Percentiles rank a stretch among this genome's conserved stretches.
phyloP scores from a whole-genome alignment of 73 alveolate genomes.

The Paraurostyla sp. region DNA sequence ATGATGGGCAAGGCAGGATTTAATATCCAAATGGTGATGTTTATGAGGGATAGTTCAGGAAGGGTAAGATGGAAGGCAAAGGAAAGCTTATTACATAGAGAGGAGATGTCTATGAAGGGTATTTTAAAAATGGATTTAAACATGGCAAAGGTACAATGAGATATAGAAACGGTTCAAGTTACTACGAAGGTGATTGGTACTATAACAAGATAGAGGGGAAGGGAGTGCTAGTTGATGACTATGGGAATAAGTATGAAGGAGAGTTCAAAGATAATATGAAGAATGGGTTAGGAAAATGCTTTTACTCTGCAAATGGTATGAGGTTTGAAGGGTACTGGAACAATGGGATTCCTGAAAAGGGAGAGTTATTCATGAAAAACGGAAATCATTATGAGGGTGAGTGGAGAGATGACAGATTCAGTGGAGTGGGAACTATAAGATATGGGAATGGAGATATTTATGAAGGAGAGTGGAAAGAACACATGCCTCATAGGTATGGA shows the following conservation, averaged over 20 bases:
- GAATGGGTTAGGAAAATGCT: slow-evolving; percentile 53
- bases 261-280: slow-evolving; percentile 50
- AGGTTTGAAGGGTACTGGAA: slow-evolving; percentile 70
- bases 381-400: slow-evolving; percentile 90
- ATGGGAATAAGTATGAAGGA: slow-evolving; percentile 61
- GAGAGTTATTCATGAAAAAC: slow-evolving; percentile 65
- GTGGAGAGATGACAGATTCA: slow-evolving; percentile 80
- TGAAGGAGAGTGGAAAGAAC: slow-evolving; percentile 77
- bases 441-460: slow-evolving; percentile 72
- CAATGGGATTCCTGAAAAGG: slow-evolving; percentile 68
- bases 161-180: slow-evolving; percentile 19
- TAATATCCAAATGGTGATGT: slow-evolving; percentile 62
- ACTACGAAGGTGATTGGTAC: slow-evolving; percentile 65
- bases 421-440: slow-evolving; percentile 81
- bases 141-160: slow-evolving; percentile 61
- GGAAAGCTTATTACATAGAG: slow-evolving; percentile 31
- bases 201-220: slow-evolving; percentile 63
- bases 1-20: slow-evolving; percentile 37
- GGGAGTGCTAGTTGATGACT: slow-evolving; percentile 37
- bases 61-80: slow-evolving; percentile 68
- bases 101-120: slow-evolving; percentile 51
- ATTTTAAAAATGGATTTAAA: slow-evolving; percentile 65
- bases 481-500: slow-evolving; percentile 68
- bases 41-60: slow-evolving; percentile 62
- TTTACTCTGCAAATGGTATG: slow-evolving; percentile 54